Evolutionary conservation across 2,329 filamentous ascomycete species (phyloP), one percentile per base, ranked within the genome.

Genomic region (Talaromyces piceae): DNA sequence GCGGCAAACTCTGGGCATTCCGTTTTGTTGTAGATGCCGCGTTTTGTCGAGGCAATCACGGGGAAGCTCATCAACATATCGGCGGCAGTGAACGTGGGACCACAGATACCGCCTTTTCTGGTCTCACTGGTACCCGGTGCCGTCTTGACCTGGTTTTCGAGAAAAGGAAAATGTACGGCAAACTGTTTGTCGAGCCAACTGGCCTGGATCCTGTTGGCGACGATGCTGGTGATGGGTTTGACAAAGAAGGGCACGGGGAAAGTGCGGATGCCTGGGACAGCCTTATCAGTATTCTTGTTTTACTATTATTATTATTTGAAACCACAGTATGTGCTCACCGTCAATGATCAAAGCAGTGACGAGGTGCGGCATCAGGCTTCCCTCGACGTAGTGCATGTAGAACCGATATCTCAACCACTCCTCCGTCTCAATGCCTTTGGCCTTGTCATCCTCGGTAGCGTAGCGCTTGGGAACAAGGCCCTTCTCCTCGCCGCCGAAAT

Each of bases 311-410:
- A n/a, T n/a, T n/a, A n/a, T n/a, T n/a, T n/a, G n/a, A n/a, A n/a
- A n/a, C n/a, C 26, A 13, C 11, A 27, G 12, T 28, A 16, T 9
- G 12, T 11, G 67, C 76, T 60, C 73, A 77, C 78, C 71, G 43
- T 77, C 63, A 18, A 86, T 72, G 23, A 95, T 70, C 13, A 93
- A 63, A 12, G 76, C 71, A 55, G 88, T 68, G 1, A 91, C 69
- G 56, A 93, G 66, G 45, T 82, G 73, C 0, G 82, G 79, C 84
- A 94, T 93, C 55, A 96, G 70, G 54, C 81, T 88, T 9, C 91
- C 91, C 71, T 96, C 91, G 4, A 81, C 77, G 67, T 91, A 96
- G 66, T 95, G 86, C 76, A 95, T 80, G 58, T 81, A 82, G 64
- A 88, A 87, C 62, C 77, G 73, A 61, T 82, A 81, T 39, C 80